These are phyloP conservation scores for Amauroascus niger DNA, from an alignment of 2,329 filamentous ascomycete species.

Conservation along the genomic window DNA sequence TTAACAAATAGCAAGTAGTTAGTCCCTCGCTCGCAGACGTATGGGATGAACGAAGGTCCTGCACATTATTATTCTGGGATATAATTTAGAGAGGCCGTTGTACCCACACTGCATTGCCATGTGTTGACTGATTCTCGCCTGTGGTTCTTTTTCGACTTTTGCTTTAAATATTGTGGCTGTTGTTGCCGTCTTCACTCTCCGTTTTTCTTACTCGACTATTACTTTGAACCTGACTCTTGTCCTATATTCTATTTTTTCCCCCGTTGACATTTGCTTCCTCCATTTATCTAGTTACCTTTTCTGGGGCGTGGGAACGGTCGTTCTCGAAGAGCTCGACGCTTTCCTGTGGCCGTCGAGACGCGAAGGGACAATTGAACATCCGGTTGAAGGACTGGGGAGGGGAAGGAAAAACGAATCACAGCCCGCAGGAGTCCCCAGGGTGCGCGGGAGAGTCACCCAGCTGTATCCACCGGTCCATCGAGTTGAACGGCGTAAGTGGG, in stretches of 20 bases:
- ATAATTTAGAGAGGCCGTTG: conserved; percentile 2
- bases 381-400: not conserved
- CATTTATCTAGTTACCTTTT: no score
- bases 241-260: no score
- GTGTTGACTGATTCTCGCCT: conserved; percentile 3
- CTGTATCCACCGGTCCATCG: conserved; percentile 3
- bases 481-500: conserved; percentile 7
- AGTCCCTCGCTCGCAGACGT: no score
- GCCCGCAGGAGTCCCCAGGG: not conserved
- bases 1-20: conserved; percentile 1
- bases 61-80: not conserved
- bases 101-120: conserved; percentile 7
- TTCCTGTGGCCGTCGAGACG: not conserved
- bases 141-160: not conserved
- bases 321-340: not conserved
- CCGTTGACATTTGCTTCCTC: not conserved
- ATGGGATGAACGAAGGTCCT: no score
- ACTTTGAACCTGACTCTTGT: no score
- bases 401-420: not conserved
- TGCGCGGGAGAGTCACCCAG: conserved; percentile 10
- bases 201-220: no score
- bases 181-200: not conserved
- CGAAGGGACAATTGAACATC: not conserved
- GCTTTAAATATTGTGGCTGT: not conserved
- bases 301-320: not conserved